Base-by-base conservation (phyloP, 129 eudicot species). In the Helichrysum umbraculigerum region DNA sequence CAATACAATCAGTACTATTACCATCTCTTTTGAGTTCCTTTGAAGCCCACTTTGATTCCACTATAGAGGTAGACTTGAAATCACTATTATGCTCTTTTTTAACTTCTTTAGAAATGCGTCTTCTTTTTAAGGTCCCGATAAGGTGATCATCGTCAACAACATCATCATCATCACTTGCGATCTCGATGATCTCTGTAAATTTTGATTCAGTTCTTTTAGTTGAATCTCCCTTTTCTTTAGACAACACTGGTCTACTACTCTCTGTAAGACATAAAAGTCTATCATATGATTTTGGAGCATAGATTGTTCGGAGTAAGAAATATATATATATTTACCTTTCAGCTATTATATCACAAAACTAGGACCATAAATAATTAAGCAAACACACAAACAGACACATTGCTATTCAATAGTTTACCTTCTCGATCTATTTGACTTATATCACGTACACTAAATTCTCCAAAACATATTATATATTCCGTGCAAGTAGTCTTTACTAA, bases 111-210 rank as follows among this genome's bases (percentile, higher is more conserved):
- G 66, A 11, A 60, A 56, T 25, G 7, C 61, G 25, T 56, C 8
- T n/a, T 56, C 61, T 56, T 56, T 56, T 56, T 5, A 56, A 7
- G 3, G 61, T 0, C 9, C 21, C 20, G 61, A 56, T 6, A 56
- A n/a, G 22, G 25, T 56, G 61, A 52, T 52, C 59, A 54, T 54
- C 61, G 9, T 54, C 61, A 56, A 8, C 50, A 42, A 8, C 50
- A 6, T 75, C 58, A 33, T 72, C 74, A 35, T 75, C 80, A 32
- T 81, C 88, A 20, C 85, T 42, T 1, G 2, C 14, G 10, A 42
- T 42, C 12, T 79, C 58, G 64, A 84, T 82, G 56, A 84, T 42
- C 25, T 76, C 71, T 57, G 0, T 20, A 29, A 30, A 7, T 12
- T 68, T 52, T 30, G 68, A 11, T 54, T 69, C 76, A 33, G 42